Percentiles rank a stretch among this genome's conserved stretches.
phyloP scores from a whole-genome alignment of 148 eudicot genomes.

The Persicaria maculosa region DNA sequence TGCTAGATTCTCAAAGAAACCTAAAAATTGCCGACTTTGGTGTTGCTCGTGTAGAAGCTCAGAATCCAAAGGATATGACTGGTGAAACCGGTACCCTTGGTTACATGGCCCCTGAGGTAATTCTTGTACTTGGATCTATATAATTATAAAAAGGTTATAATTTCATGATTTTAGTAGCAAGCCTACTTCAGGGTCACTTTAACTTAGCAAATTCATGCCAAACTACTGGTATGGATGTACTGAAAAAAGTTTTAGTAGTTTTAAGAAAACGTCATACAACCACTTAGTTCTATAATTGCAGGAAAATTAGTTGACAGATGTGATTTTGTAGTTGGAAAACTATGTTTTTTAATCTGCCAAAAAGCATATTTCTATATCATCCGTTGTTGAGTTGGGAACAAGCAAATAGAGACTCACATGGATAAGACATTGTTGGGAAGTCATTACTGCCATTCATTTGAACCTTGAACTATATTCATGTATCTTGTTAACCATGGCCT shows the following conservation, averaged over 20 bases:
- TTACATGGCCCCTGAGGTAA: constrained; percentile 95
- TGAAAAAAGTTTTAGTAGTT: background rate
- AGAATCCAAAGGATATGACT: constrained; percentile 81
- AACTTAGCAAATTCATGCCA: background rate
- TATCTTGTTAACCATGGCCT: no score
- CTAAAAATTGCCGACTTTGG: constrained; percentile 91
- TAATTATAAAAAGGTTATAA: background rate
- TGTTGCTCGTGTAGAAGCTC: constrained; percentile 89
- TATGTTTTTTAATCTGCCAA: no score
- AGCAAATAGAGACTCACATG: no score
- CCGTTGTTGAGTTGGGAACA: no score
- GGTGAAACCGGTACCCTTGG: constrained; percentile 91
- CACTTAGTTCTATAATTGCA: no score
- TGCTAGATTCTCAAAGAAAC: constrained; percentile 44
- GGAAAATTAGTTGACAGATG: no score
- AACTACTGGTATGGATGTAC: background rate
- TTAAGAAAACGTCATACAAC: background rate
- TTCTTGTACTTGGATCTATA: background rate
- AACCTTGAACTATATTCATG: no score
- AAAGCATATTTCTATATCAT: no score
- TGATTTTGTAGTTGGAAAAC: no score
- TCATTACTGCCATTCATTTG: no score
- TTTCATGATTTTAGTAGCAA: background rate
- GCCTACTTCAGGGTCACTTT: no score
- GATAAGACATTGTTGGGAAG: no score